These are phyloP conservation scores for Candida sp. DNA, from an alignment of 1,139 yeast species.

Conservation along the genomic window DNA sequence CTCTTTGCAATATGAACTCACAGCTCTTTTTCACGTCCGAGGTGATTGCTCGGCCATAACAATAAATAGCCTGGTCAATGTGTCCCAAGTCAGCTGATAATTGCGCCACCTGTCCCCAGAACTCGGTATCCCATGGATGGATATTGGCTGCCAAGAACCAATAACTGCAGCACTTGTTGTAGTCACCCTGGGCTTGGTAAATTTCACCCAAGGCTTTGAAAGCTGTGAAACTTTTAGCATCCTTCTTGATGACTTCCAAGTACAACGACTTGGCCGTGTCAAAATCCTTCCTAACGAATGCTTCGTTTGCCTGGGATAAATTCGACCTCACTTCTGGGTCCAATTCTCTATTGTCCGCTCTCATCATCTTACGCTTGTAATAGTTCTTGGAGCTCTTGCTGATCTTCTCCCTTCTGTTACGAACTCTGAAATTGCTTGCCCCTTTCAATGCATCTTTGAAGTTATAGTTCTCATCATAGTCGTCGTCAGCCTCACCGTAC, in stretches of 20 bases:
- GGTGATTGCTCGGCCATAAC: slow-evolving; percentile 76
- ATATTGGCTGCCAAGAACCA: slow-evolving; percentile 88
- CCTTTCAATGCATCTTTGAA: slow-evolving; percentile 67
- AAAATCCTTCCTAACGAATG: slow-evolving; percentile 70
- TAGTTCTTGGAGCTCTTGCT: slow-evolving; percentile 34
- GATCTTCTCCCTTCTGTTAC: slow-evolving; percentile 40
- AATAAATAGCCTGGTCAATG: slow-evolving; percentile 79
- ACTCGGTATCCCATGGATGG: slow-evolving; percentile 75
- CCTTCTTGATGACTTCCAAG: slow-evolving; percentile 76
- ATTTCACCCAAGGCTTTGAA: slow-evolving; percentile 88
- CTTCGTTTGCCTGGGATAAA: slow-evolving; percentile 78
- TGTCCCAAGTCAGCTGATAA: slow-evolving; percentile 74
- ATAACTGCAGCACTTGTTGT: slow-evolving; percentile 75
- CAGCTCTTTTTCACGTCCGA: slow-evolving; percentile 57
- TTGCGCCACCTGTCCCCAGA: slow-evolving; percentile 88
- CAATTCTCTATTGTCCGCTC: slow-evolving; percentile 47
- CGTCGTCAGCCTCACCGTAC: slow-evolving; percentile 26
- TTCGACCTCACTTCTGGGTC: slow-evolving; percentile 74
- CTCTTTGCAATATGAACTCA: slow-evolving; percentile 61
- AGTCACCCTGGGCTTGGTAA: slow-evolving; percentile 67
- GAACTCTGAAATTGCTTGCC: slow-evolving; percentile 62
- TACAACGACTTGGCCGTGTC: slow-evolving; percentile 69
- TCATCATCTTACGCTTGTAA: slow-evolving; percentile 37
- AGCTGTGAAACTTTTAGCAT: slow-evolving; percentile 80
- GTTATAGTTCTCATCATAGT: slow-evolving; percentile 47